Evolutionary conservation across 306 rosid genomes (phyloP).

Genomic region (Lagenaria siceraria): DNA sequence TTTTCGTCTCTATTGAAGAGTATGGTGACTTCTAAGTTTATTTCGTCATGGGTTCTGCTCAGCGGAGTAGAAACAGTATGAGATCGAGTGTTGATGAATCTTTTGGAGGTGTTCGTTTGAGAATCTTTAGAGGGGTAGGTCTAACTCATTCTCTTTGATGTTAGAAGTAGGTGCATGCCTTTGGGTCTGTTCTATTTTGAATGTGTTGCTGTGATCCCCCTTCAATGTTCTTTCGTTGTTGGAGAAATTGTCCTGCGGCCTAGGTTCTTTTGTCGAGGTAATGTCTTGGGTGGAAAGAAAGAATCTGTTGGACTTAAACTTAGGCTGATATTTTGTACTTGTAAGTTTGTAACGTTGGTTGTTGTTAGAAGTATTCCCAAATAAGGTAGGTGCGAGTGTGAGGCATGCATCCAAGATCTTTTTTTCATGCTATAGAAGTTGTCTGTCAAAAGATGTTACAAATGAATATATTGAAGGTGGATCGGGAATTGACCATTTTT

Average conservation of each 20-base stretch:
- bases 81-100: not conserved
- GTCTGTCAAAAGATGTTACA: not conserved
- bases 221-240: not conserved
- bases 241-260: not conserved
- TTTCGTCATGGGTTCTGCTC: not conserved
- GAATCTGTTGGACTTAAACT: not conserved
- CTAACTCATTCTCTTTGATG: not conserved
- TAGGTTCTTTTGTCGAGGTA: not conserved
- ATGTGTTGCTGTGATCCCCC: not conserved
- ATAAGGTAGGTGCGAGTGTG: not conserved
- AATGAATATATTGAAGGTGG: not conserved
- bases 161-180: slow-evolving; percentile 3
- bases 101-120: not conserved
- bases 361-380: not conserved
- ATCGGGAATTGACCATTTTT: not conserved
- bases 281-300: not conserved
- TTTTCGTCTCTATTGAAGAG: not conserved
- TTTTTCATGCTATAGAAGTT: not conserved
- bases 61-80: not conserved
- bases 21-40: not conserved
- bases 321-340: not conserved
- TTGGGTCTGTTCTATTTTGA: not conserved
- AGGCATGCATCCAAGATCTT: not conserved
- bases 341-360: not conserved
- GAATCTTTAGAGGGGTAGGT: not conserved